Conservation (phyloP, 345 rosid species). For the Eucalyptus regnans region DNA sequence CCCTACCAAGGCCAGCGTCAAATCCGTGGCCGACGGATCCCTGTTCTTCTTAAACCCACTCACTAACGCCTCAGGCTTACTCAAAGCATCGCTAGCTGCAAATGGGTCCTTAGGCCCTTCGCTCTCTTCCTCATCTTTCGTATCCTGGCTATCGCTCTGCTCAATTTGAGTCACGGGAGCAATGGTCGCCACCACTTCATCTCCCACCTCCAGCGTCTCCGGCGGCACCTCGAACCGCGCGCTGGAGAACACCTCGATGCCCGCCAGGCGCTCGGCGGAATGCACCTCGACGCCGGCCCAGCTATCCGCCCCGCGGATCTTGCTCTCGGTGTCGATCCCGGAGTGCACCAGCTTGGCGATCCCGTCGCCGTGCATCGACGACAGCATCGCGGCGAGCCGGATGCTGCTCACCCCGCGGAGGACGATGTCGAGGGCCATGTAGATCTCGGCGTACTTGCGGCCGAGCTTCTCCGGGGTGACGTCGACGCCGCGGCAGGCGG, state of each 20-base stretch:
- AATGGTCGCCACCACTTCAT: slow-evolving; percentile 52
- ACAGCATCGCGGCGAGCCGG: slow-evolving; percentile 89
- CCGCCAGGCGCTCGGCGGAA: slow-evolving; percentile 53
- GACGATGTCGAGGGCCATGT: slow-evolving; percentile 96
- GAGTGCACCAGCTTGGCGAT: slow-evolving; percentile 99
- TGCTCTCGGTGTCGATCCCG: slow-evolving; percentile 74
- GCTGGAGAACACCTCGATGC: slow-evolving; percentile 51
- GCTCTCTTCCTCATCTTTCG: slow-evolving; percentile 44
- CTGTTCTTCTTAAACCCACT: slow-evolving; percentile 87
- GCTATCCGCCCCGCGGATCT: slow-evolving; percentile 87
- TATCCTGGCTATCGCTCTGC: slow-evolving; percentile 29
- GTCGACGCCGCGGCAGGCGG: slow-evolving; percentile 99
- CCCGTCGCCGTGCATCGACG: slow-evolving; percentile 92
- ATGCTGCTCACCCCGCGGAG: slow-evolving; percentile 86
- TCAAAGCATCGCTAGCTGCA: slow-evolving; percentile 67
- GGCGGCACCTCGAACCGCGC: slow-evolving; percentile 66
- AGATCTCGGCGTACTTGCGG: slow-evolving; percentile 87
- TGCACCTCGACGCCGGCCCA: slow-evolving; percentile 58
- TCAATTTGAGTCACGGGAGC: slow-evolving; percentile 38
- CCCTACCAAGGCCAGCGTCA: slow-evolving; percentile 79
- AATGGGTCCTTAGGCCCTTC: slow-evolving; percentile 68
- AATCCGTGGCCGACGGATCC: slow-evolving; percentile 55
- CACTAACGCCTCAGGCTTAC: slow-evolving; percentile 65
- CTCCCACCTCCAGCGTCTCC: slow-evolving; percentile 78
- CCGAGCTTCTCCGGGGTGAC: slow-evolving; percentile 95